Conservation (phyloP, 2,329 filamentous ascomycete genomes). For the Sclerotinia glacialis region DNA sequence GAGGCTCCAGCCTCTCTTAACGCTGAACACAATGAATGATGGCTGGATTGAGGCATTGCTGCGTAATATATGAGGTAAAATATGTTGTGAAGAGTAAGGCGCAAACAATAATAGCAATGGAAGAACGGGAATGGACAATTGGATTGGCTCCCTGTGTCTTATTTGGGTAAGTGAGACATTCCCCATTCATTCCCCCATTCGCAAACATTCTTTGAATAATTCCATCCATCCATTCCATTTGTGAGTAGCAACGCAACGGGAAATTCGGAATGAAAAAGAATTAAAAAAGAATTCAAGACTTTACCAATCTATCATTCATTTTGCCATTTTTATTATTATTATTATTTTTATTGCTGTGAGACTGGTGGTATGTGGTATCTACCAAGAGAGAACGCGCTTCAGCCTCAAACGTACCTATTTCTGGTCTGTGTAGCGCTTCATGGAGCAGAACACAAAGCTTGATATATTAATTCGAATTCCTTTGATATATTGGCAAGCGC, state of each 20-base stretch:
- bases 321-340: neutral
- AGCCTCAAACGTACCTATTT: neutral
- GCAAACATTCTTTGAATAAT: neutral
- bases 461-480: slow-evolving; percentile 11
- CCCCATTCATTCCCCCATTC: neutral
- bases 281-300: neutral
- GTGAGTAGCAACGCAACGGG: neutral
- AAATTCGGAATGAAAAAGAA: neutral
- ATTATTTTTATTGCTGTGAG: neutral
- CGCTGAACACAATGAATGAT: neutral
- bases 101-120: neutral
- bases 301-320: neutral
- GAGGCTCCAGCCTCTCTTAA: neutral
- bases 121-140: neutral
- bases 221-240: neutral
- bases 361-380: too few relatives aligned
- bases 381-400: neutral
- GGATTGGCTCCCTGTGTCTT: neutral
- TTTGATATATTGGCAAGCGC: slow-evolving; percentile 3
- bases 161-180: neutral
- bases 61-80: neutral
- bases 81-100: neutral
- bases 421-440: neutral
- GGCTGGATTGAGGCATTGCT: neutral
- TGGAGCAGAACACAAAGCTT: neutral